Conservation (phyloP, 1,284 basidiomycete species). For the Rugosomyces carneus region DNA sequence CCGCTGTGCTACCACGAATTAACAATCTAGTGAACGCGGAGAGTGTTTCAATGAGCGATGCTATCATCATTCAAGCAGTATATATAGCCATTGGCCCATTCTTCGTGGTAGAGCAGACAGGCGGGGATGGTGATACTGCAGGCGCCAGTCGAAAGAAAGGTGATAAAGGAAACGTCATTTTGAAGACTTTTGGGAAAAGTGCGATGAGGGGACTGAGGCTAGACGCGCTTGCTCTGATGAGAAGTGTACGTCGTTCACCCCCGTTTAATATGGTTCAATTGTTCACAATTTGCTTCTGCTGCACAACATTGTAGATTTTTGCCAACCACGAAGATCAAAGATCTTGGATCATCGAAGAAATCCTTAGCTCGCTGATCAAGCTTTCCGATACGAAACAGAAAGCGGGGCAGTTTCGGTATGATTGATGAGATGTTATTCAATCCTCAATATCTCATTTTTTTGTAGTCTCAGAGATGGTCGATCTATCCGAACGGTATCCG, state of each 20-base stretch:
- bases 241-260: slow-evolving; percentile 65
- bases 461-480: slow-evolving; percentile 70
- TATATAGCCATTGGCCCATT: slow-evolving; percentile 92
- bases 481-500: slow-evolving; percentile 88
- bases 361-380: slow-evolving; percentile 83
- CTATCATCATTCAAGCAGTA: slow-evolving; percentile 84
- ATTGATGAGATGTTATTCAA: slow-evolving; percentile 5
- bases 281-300: background rate
- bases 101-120: slow-evolving; percentile 68
- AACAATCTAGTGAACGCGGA: slow-evolving; percentile 63
- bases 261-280: background rate
- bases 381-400: slow-evolving; percentile 85
- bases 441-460: background rate
- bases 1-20: slow-evolving; percentile 63
- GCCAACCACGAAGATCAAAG: slow-evolving; percentile 86
- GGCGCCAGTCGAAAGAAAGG: slow-evolving; percentile 48
- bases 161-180: slow-evolving; percentile 46
- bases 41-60: slow-evolving; percentile 75
- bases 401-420: slow-evolving; percentile 80
- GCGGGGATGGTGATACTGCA: slow-evolving; percentile 35
- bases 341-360: slow-evolving; percentile 95
- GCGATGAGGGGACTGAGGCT: slow-evolving; percentile 78
- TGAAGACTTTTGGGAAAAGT: slow-evolving; percentile 61
- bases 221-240: slow-evolving; percentile 77
- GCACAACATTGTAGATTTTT: slow-evolving; percentile 57